phyloP scores from a whole-genome alignment of 768 basidiomycete species.

The Dictyophora rubrovolvata region DNA sequence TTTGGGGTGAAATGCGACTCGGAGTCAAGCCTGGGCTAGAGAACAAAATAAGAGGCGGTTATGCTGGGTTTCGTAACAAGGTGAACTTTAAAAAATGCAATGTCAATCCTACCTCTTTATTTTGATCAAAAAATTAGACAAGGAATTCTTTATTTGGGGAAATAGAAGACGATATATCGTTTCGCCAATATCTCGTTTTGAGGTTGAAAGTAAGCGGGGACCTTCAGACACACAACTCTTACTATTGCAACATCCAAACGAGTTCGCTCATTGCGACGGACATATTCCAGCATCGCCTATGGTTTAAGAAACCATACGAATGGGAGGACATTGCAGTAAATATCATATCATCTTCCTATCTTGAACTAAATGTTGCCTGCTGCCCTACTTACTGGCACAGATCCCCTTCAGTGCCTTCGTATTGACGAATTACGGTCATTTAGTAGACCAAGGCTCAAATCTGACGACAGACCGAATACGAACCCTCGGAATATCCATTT shows the following conservation, averaged over 20 bases:
- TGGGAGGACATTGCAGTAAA: conserved; percentile 87
- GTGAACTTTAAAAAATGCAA: conserved; percentile 24
- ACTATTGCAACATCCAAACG: conserved; percentile 90
- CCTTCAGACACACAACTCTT: conserved; percentile 67
- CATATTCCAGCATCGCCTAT: conserved; percentile 93
- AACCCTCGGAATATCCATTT: conserved; percentile 76
- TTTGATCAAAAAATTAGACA: neutral
- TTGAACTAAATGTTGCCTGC: conserved; percentile 10
- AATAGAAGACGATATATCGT: conserved; percentile 71
- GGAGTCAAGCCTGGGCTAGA: conserved; percentile 57
- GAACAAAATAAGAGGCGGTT: conserved; percentile 69
- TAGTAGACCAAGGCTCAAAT: conserved; percentile 52
- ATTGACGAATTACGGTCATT: conserved; percentile 62
- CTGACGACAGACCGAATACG: conserved; percentile 71
- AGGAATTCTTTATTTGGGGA: conserved; percentile 84
- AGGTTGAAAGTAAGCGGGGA: conserved; percentile 72
- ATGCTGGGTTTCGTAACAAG: conserved; percentile 85
- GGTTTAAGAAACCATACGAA: conserved; percentile 53
- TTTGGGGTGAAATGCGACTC: conserved; percentile 73
- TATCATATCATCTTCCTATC: conserved; percentile 22
- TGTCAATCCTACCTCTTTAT: neutral
- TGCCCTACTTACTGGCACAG: conserved; percentile 32
- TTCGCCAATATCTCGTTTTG: conserved; percentile 71
- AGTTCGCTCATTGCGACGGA: conserved; percentile 67
- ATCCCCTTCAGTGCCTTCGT: conserved; percentile 75